Conservation (phyloP, 2,329 filamentous ascomycete species). For the Hypomyces perniciosus region DNA sequence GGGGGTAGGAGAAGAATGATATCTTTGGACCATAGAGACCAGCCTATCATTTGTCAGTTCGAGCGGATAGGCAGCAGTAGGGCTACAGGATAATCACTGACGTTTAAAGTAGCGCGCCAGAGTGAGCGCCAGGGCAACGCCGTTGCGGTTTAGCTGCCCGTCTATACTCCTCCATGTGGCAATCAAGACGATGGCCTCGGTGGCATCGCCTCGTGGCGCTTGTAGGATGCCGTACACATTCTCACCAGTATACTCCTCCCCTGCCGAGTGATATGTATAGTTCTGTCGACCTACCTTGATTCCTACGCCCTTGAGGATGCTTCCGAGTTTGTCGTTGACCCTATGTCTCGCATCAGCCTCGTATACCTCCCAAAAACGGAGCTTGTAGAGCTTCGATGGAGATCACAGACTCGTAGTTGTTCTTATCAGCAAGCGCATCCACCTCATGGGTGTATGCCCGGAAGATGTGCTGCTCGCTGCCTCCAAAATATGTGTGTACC, state of each 20-base stretch:
- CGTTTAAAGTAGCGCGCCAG: slow-evolving; percentile 92
- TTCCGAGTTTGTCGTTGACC: slow-evolving; percentile 65
- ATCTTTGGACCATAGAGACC: slow-evolving; percentile 98
- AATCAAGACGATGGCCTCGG: slow-evolving; percentile 90
- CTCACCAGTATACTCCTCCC: slow-evolving; percentile 68
- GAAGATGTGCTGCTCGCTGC: slow-evolving; percentile 92
- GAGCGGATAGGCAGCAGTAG: background rate
- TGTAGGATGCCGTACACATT: slow-evolving; percentile 93
- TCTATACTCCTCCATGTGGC: slow-evolving; percentile 83
- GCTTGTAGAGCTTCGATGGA: background rate
- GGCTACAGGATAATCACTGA: slow-evolving; percentile 24
- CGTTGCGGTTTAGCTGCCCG: slow-evolving; percentile 74
- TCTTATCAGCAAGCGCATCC: slow-evolving; percentile 50
- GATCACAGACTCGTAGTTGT: slow-evolving; percentile 45
- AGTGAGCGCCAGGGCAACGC: slow-evolving; percentile 78
- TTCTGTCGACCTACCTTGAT: slow-evolving; percentile 84
- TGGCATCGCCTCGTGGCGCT: slow-evolving; percentile 90
- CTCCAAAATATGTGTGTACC: slow-evolving; percentile 95
- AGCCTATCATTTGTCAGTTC: slow-evolving; percentile 46
- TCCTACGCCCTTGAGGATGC: slow-evolving; percentile 70
- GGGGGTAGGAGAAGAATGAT: slow-evolving; percentile 87
- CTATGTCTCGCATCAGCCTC: slow-evolving; percentile 25
- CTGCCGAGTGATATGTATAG: slow-evolving; percentile 78
- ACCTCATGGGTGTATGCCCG: slow-evolving; percentile 84
- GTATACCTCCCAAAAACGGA: background rate